These are phyloP conservation scores for Dactylellina parvicollis DNA, from an alignment of 2,329 filamentous ascomycete species.

Conservation along the genomic window DNA sequence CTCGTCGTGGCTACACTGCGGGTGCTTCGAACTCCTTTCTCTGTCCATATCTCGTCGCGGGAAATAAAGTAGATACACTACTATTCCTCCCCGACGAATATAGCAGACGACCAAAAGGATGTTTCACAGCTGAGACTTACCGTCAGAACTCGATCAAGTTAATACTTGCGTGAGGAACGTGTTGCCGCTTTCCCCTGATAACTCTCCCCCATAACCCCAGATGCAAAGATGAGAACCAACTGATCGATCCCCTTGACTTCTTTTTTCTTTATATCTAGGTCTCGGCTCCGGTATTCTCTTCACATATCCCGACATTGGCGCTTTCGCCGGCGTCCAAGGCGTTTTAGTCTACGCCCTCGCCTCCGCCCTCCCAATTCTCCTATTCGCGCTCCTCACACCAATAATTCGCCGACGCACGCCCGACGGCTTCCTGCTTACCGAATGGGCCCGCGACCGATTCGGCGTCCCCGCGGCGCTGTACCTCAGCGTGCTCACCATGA, in stretches of 20 bases:
- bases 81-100: not conserved
- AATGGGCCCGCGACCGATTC: slow-evolving; percentile 84
- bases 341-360: slow-evolving; percentile 79
- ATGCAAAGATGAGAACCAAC: slow-evolving; percentile 34
- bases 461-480: slow-evolving; percentile 75
- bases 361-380: slow-evolving; percentile 75
- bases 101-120: slow-evolving; percentile 7
- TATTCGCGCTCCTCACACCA: slow-evolving; percentile 78
- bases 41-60: not conserved
- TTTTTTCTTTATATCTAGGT: slow-evolving; percentile 66
- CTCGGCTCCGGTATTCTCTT: slow-evolving; percentile 86
- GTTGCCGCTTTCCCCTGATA: slow-evolving; percentile 83
- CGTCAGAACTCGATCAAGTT: slow-evolving; percentile 98
- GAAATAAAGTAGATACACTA: not conserved
- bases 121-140: slow-evolving; percentile 86
- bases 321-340: slow-evolving; percentile 80
- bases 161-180: slow-evolving; percentile 99
- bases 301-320: slow-evolving; percentile 81
- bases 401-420: slow-evolving; percentile 82
- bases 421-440: slow-evolving; percentile 83
- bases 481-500: slow-evolving; percentile 78
- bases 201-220: slow-evolving; percentile 60
- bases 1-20: slow-evolving; percentile 58
- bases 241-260: slow-evolving; percentile 55
- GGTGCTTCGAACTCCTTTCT: slow-evolving; percentile 52